Conservation (phyloP, 2,329 filamentous ascomycete species). For the Claviceps sp. region DNA sequence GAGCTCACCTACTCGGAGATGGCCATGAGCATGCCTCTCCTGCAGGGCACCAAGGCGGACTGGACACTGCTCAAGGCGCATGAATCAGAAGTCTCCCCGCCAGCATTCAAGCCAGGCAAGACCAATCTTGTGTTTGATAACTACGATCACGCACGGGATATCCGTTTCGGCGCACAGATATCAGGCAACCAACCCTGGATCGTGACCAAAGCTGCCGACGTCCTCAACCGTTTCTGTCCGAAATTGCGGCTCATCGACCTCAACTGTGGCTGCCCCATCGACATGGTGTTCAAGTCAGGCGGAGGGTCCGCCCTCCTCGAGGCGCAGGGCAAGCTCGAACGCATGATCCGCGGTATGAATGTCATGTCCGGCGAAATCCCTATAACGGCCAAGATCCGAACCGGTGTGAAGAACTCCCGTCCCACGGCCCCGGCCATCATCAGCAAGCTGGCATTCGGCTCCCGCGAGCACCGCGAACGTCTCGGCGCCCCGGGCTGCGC, state of each 20-base stretch:
- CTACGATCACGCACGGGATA: conserved; percentile 72
- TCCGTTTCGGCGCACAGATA: conserved; percentile 87
- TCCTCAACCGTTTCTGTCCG: conserved; percentile 62
- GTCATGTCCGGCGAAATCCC: conserved; percentile 79
- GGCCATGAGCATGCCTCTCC: conserved; percentile 80
- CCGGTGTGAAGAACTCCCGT: conserved; percentile 67
- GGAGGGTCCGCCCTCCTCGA: conserved; percentile 91
- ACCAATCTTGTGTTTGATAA: conserved; percentile 44
- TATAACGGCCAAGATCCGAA: conserved; percentile 89
- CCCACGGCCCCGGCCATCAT: conserved; percentile 73
- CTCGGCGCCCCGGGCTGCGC: conserved; percentile 73
- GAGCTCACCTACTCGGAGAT: conserved; percentile 97
- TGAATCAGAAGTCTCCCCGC: conserved; percentile 63
- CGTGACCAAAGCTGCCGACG: conserved; percentile 77
- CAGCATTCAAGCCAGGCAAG: conserved; percentile 44
- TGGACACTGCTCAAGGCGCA: conserved; percentile 95
- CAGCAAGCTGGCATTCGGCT: conserved; percentile 71
- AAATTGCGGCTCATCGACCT: conserved; percentile 83
- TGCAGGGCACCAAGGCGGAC: conserved; percentile 82
- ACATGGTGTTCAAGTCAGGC: conserved; percentile 78
- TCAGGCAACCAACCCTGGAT: conserved; percentile 86
- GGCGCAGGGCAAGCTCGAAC: conserved; percentile 72
- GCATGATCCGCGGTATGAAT: conserved; percentile 94
- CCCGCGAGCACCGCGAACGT: conserved; percentile 54
- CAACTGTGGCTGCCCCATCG: conserved; percentile 95